Evolutionary conservation across 805 yeast species (phyloP).

Genomic region (Teunomyces tritomae): DNA sequence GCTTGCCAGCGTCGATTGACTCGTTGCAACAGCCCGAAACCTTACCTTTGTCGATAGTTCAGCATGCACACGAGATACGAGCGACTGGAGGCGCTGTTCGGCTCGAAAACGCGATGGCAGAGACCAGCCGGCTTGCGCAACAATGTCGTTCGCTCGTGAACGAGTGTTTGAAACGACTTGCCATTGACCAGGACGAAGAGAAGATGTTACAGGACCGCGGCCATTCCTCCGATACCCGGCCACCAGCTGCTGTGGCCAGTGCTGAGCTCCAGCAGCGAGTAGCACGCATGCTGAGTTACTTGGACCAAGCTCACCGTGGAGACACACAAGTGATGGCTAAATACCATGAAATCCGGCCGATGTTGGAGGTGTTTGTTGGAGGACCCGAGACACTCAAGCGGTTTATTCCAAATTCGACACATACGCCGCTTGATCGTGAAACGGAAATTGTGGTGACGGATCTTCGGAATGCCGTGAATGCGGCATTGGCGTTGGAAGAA

Average conservation of each 20-base stretch:
- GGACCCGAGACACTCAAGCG: slow-evolving; percentile 31
- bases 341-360: slow-evolving; percentile 47
- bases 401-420: slow-evolving; percentile 41
- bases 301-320: slow-evolving; percentile 58
- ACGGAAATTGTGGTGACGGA: slow-evolving; percentile 29
- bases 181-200: slow-evolving; percentile 56
- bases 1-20: slow-evolving; percentile 64
- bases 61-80: slow-evolving; percentile 53
- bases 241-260: slow-evolving; percentile 45
- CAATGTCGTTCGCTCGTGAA: slow-evolving; percentile 43
- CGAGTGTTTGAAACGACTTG: slow-evolving; percentile 45
- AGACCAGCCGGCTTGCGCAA: slow-evolving; percentile 42
- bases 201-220: slow-evolving; percentile 51
- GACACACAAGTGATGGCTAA: slow-evolving; percentile 53
- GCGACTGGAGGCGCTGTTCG: slow-evolving; percentile 50
- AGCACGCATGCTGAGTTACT: slow-evolving; percentile 44
- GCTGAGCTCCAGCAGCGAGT: slow-evolving; percentile 38
- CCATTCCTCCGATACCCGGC: slow-evolving; percentile 51
- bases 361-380: slow-evolving; percentile 43
- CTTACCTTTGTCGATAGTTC: slow-evolving; percentile 56
- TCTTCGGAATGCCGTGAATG: slow-evolving; percentile 32
- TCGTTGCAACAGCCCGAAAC: slow-evolving; percentile 54
- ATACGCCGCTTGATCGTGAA: slow-evolving; percentile 31
- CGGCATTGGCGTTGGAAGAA: slow-evolving; percentile 27
- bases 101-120: slow-evolving; percentile 42